These are phyloP conservation scores for Entomortierella chlamydospora DNA, from an alignment of 192 early-diverging fungal species.

Conservation along the genomic window DNA sequence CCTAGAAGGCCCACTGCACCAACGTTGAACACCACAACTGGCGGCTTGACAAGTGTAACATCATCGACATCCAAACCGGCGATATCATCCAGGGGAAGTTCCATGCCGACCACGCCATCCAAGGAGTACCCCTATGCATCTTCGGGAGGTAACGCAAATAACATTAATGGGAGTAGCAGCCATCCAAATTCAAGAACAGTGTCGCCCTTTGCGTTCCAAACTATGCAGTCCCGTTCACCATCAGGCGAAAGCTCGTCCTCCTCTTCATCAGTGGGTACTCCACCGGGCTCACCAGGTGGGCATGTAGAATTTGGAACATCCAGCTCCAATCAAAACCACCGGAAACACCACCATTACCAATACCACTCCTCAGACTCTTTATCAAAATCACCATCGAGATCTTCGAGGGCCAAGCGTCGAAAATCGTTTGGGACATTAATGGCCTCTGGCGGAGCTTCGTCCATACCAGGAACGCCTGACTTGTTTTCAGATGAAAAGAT, in stretches of 20 bases:
- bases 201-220: slow-evolving; percentile 44
- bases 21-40: not conserved
- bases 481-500: slow-evolving; percentile 37
- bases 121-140: not conserved
- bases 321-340: slow-evolving; percentile 1
- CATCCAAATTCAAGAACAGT: slow-evolving; percentile 45
- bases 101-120: slow-evolving; percentile 12
- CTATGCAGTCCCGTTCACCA: slow-evolving; percentile 40
- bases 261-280: slow-evolving; percentile 26
- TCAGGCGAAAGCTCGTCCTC: slow-evolving; percentile 34
- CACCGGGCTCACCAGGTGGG: slow-evolving; percentile 35
- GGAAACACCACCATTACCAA: slow-evolving; percentile 41
- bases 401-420: slow-evolving; percentile 37
- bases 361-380: slow-evolving; percentile 7
- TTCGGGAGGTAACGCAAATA: not conserved
- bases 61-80: not conserved
- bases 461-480: slow-evolving; percentile 1
- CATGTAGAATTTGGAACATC: not conserved
- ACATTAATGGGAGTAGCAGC: slow-evolving; percentile 8
- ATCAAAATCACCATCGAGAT: slow-evolving; percentile 28
- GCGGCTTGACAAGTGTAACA: not conserved
- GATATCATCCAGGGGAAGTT: not conserved
- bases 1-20: slow-evolving; percentile 6
- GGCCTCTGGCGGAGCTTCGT: slow-evolving; percentile 32
- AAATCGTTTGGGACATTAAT: slow-evolving; percentile 37